Conservation (phyloP, 2,329 filamentous ascomycete species). For the Cladophialophora bantiana region DNA sequence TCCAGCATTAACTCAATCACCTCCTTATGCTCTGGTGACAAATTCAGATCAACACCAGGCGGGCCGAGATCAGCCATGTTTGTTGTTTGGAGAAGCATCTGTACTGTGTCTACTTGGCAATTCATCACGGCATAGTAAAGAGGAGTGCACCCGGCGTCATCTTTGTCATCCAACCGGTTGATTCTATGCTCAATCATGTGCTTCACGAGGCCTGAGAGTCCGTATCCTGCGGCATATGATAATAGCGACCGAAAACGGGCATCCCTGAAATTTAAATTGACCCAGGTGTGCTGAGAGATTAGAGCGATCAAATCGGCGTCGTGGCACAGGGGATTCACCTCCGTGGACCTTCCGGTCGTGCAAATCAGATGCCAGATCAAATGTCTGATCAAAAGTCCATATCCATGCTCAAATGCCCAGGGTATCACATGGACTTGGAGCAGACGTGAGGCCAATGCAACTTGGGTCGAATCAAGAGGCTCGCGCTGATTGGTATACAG, state of each 20-base stretch:
- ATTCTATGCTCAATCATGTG: neutral
- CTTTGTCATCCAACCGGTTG: neutral
- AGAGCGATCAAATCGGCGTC: neutral
- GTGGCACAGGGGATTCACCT: neutral
- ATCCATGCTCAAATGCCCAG: neutral
- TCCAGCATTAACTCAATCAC: neutral
- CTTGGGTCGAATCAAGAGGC: neutral
- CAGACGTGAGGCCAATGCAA: neutral
- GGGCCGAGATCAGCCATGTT: neutral
- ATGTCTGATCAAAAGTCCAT: slow-evolving; percentile 4
- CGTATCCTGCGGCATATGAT: neutral
- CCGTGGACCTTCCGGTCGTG: neutral
- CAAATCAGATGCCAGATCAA: neutral
- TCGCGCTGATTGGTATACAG: neutral
- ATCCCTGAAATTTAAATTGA: neutral
- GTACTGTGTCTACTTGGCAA: neutral
- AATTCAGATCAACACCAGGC: neutral
- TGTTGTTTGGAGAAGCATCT: neutral
- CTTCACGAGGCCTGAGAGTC: neutral
- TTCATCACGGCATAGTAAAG: neutral
- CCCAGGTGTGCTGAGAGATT: neutral
- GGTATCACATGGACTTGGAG: neutral
- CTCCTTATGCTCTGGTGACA: neutral
- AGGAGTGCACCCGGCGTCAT: neutral
- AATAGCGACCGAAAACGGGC: neutral